Evolutionary conservation across 441 rosid genomes (phyloP).

Genomic region (Populus hybrid): DNA sequence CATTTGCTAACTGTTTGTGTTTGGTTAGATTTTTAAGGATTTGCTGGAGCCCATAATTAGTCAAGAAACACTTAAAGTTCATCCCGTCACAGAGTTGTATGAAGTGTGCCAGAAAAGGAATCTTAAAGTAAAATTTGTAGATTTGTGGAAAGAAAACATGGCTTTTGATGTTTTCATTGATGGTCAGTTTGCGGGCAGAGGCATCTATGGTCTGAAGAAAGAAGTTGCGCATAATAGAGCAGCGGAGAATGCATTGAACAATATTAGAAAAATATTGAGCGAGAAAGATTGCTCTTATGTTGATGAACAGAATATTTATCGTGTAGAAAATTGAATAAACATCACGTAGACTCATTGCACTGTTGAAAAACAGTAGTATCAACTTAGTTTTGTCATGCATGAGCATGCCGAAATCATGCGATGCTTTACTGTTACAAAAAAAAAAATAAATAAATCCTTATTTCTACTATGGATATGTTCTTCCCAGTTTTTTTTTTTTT

Average conservation of each 20-base stretch:
- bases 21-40: constrained; percentile 39
- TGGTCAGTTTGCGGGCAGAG: constrained; percentile 41
- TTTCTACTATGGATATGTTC: not conserved
- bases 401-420: not conserved
- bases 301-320: not conserved
- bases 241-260: constrained; percentile 56
- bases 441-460: not conserved
- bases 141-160: constrained; percentile 42
- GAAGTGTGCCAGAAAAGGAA: constrained; percentile 60
- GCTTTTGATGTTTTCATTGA: constrained; percentile 33
- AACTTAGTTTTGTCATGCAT: not conserved
- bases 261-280: constrained; percentile 18
- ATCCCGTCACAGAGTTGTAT: constrained; percentile 46
- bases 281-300: not conserved
- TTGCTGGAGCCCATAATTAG: constrained; percentile 57
- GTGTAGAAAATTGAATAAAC: not conserved
- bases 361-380: not conserved
- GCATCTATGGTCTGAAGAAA: constrained; percentile 36
- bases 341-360: not conserved
- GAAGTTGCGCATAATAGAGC: constrained; percentile 60
- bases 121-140: constrained; percentile 44
- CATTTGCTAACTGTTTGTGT: not conserved
- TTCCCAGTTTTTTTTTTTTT: no score
- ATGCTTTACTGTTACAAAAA: not conserved
- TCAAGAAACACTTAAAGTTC: constrained; percentile 29